Conservation (phyloP, 805 yeast genomes). For the Kodamaea restingae region DNA sequence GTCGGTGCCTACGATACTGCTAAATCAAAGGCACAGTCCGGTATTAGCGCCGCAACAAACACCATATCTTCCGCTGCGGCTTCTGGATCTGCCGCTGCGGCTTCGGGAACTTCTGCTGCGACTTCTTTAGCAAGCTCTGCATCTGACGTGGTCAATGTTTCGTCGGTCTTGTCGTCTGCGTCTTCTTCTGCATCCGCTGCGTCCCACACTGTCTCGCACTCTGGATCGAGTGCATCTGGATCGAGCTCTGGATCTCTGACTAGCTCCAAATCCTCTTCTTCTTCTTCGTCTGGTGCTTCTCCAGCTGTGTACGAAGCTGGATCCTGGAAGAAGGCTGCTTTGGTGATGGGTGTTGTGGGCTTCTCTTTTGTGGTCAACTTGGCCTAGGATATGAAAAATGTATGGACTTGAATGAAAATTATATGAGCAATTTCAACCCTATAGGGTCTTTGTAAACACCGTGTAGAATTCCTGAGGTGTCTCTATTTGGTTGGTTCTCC, state of each 20-base stretch:
- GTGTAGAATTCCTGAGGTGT: too few species aligned
- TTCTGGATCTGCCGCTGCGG: constrained; percentile 11
- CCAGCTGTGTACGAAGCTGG: constrained; percentile 15
- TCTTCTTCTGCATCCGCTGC: not conserved
- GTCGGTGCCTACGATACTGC: constrained; percentile 15
- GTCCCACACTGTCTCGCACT: constrained; percentile 7
- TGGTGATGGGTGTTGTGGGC: constrained; percentile 35
- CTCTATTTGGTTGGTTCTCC: too few species aligned
- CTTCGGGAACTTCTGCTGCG: constrained; percentile 13
- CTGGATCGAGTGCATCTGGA: constrained; percentile 10
- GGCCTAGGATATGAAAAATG: not conserved
- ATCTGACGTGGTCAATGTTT: constrained; percentile 3
- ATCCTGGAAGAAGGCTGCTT: constrained; percentile 36
- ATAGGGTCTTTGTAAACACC: too few species aligned
- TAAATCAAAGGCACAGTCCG: constrained; percentile 12
- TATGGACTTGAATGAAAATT: too few species aligned
- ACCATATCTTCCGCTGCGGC: constrained; percentile 11
- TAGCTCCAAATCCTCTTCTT: constrained; percentile 9
- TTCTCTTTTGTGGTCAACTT: constrained; percentile 30
- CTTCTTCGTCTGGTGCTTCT: constrained; percentile 16
- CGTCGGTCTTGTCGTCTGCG: constrained; percentile 3
- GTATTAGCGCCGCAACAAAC: constrained; percentile 12
- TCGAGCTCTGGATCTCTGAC: constrained; percentile 14
- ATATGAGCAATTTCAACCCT: too few species aligned
- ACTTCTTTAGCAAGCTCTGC: not conserved